phyloP scores from a whole-genome alignment of 2,329 filamentous ascomycete genomes.

The Grosmannia huntii region DNA sequence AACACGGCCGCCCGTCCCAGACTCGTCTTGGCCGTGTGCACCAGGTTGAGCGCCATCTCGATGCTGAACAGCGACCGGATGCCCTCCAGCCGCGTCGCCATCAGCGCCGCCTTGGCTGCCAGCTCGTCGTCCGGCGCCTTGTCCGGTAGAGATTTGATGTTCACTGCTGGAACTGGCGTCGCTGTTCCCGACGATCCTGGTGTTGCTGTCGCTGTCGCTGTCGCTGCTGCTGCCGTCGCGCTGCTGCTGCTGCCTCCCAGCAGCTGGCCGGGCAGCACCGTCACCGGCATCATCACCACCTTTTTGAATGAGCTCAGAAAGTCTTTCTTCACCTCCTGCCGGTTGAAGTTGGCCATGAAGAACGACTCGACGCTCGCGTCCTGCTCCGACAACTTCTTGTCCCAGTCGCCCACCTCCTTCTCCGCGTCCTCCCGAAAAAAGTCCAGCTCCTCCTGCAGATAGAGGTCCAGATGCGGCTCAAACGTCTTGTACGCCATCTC shows the following conservation, averaged over 20 bases:
- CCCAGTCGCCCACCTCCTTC: slow-evolving; percentile 70
- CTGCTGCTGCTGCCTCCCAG: slow-evolving; percentile 26
- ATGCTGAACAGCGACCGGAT: slow-evolving; percentile 95
- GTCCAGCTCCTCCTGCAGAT: slow-evolving; percentile 82
- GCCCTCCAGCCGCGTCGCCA: slow-evolving; percentile 87
- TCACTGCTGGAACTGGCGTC: neutral
- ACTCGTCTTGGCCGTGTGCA: slow-evolving; percentile 77
- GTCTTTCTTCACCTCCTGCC: slow-evolving; percentile 91
- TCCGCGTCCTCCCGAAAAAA: slow-evolving; percentile 70
- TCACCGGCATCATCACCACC: slow-evolving; percentile 98
- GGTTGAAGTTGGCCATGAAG: slow-evolving; percentile 89
- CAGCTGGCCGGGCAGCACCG: slow-evolving; percentile 56
- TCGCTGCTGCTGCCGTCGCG: slow-evolving; percentile 2
- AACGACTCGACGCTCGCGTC: slow-evolving; percentile 85
- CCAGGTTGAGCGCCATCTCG: slow-evolving; percentile 80
- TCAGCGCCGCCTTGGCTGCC: slow-evolving; percentile 92
- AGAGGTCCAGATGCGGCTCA: slow-evolving; percentile 86
- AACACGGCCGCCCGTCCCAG: slow-evolving; percentile 78
- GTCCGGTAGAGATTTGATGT: slow-evolving; percentile 4
- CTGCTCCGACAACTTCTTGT: slow-evolving; percentile 81
- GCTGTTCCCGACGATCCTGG: slow-evolving; percentile 1
- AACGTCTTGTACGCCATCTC: slow-evolving; percentile 61
- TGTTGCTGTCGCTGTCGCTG: neutral
- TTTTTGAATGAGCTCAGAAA: slow-evolving; percentile 96
- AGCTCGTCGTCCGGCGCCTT: slow-evolving; percentile 79